phyloP scores from a whole-genome alignment of 2,329 filamentous ascomycete species.

The Venturiaceae sp. region DNA sequence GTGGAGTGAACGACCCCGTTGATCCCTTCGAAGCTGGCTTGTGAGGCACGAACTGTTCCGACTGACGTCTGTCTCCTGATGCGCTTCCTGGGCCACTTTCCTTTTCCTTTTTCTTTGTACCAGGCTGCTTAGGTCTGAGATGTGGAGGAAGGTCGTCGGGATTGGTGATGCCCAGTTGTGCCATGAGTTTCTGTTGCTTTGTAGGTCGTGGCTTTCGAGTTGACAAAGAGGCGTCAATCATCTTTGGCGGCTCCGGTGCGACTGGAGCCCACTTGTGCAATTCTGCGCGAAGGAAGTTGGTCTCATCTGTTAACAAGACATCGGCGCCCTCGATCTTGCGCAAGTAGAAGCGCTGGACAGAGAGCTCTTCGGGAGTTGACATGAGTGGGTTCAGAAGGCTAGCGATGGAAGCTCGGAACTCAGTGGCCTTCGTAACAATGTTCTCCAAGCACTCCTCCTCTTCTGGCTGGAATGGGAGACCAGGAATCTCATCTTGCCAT shows the following conservation, averaged over 20 bases:
- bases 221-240: slow-evolving; percentile 77
- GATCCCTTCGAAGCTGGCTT: background rate
- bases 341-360: slow-evolving; percentile 86
- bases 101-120: slow-evolving; percentile 7
- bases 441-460: slow-evolving; percentile 80
- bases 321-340: slow-evolving; percentile 97
- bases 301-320: slow-evolving; percentile 81
- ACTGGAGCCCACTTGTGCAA: slow-evolving; percentile 92
- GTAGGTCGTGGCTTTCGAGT: slow-evolving; percentile 93
- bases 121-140: slow-evolving; percentile 55
- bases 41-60: background rate
- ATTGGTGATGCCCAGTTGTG: slow-evolving; percentile 77
- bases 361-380: slow-evolving; percentile 75
- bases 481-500: slow-evolving; percentile 75
- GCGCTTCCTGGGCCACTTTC: background rate
- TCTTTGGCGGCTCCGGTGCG: slow-evolving; percentile 73
- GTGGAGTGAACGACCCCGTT: background rate
- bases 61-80: background rate
- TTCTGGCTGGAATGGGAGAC: slow-evolving; percentile 86
- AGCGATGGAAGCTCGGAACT: slow-evolving; percentile 74
- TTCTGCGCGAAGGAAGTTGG: slow-evolving; percentile 96
- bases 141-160: slow-evolving; percentile 83
- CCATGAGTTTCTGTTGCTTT: slow-evolving; percentile 91
- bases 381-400: slow-evolving; percentile 73
- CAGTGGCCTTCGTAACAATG: slow-evolving; percentile 76